These are phyloP conservation scores for Pythium scleroteichum DNA, from an alignment of 352 stramenopile species.

Conservation along the genomic window DNA sequence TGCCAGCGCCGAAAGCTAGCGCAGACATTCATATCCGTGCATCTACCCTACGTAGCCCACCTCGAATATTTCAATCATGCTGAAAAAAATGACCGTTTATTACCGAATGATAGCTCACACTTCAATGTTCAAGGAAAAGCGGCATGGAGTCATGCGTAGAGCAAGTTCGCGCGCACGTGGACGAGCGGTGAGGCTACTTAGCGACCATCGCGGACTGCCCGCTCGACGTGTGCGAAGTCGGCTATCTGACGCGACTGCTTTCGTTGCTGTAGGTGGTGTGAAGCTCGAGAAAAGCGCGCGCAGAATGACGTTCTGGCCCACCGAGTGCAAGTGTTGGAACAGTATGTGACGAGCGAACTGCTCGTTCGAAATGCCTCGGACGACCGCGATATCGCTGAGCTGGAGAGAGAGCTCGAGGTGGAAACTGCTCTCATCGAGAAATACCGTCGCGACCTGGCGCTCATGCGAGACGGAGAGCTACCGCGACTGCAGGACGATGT, in stretches of 20 bases:
- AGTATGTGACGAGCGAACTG: background rate
- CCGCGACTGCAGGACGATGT: background rate
- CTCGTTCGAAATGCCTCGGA: background rate
- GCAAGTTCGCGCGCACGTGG: constrained; percentile 17
- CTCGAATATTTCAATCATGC: too few species aligned
- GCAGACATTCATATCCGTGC: too few species aligned
- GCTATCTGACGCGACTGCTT: background rate
- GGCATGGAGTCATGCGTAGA: constrained; percentile 7
- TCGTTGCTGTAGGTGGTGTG: constrained; percentile 7
- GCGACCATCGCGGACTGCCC: too few species aligned
- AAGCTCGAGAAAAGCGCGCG: constrained; percentile 1
- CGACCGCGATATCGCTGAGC: background rate
- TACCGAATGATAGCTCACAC: background rate
- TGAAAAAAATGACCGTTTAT: too few species aligned
- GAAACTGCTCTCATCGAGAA: constrained; percentile 3
- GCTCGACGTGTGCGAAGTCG: background rate
- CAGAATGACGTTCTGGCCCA: background rate
- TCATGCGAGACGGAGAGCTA: background rate
- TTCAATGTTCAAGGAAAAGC: constrained; percentile 1
- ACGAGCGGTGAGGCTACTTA: constrained; percentile 2
- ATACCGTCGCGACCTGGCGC: background rate
- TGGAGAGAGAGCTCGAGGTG: constrained; percentile 5
- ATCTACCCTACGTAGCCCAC: too few species aligned
- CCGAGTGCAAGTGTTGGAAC: constrained; percentile 7
- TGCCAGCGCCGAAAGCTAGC: too few species aligned